phyloP scores from a whole-genome alignment of 371 early-diverging fungal species.

The Rhizomucor pusillus region DNA sequence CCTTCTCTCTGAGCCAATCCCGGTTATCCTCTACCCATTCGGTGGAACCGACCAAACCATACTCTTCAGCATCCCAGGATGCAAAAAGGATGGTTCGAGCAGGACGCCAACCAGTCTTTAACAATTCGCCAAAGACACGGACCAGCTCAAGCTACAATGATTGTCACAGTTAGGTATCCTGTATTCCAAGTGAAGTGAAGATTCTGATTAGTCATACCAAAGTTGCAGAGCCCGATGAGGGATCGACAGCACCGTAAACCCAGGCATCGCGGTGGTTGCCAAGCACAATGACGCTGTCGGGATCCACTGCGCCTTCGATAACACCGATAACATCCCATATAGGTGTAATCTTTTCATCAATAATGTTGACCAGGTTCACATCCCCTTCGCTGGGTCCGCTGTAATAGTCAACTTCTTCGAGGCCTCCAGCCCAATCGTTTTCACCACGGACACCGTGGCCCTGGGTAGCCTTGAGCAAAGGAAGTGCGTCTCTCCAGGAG shows the following conservation, averaged over 20 bases:
- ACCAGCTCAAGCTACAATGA: conserved; percentile 42
- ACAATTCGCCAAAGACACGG: conserved; percentile 46
- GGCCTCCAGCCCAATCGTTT: conserved; percentile 47
- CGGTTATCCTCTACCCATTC: conserved; percentile 63
- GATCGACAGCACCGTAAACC: conserved; percentile 68
- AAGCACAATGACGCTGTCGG: conserved; percentile 55
- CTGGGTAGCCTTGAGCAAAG: conserved; percentile 50
- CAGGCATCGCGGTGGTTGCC: conserved; percentile 62
- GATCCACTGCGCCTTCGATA: conserved; percentile 56
- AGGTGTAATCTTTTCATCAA: conserved; percentile 54
- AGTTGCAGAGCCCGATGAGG: conserved; percentile 61
- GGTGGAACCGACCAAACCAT: conserved; percentile 56
- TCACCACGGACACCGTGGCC: conserved; percentile 38
- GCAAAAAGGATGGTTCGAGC: conserved; percentile 57
- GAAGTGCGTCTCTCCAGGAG: conserved; percentile 62
- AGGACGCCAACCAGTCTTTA: conserved; percentile 58
- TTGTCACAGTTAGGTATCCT: not conserved
- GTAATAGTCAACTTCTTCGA: conserved; percentile 47
- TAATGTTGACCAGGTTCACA: conserved; percentile 52
- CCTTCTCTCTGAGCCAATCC: conserved; percentile 50
- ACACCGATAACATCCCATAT: conserved; percentile 65
- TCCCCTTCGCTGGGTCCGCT: conserved; percentile 53
- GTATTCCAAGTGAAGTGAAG: not conserved
- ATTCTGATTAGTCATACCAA: conserved; percentile 30
- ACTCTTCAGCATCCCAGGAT: conserved; percentile 66